phyloP scores from a whole-genome alignment of 2,329 filamentous ascomycete species.

The Verticillium albo-atrum region DNA sequence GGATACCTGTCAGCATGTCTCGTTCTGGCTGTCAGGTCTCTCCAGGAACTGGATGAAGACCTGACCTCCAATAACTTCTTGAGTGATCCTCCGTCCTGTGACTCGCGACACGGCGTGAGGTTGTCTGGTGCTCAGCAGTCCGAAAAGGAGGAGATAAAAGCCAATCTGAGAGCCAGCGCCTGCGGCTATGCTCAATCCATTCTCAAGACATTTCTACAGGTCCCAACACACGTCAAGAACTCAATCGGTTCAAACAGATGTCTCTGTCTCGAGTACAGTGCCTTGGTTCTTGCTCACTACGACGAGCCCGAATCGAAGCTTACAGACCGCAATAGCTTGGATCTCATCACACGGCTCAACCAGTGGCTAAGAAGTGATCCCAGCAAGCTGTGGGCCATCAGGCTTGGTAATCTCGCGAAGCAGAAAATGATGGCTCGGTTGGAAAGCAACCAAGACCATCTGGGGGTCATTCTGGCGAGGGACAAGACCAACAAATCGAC shows the following conservation, averaged over 20 bases:
- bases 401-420: neutral
- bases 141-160: neutral
- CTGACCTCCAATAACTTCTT: neutral
- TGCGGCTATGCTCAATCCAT: neutral
- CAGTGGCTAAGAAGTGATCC: neutral
- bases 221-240: neutral
- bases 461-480: neutral
- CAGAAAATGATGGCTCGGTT: neutral
- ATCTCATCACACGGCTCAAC: neutral
- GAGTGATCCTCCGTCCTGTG: neutral
- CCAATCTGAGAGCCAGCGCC: neutral
- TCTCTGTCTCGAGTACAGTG: neutral
- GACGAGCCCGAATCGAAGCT: neutral
- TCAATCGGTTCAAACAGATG: neutral
- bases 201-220: neutral
- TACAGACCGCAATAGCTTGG: neutral
- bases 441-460: neutral
- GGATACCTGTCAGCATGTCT: conserved; percentile 28
- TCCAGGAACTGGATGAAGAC: neutral
- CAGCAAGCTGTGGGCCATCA: neutral
- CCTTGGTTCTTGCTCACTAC: neutral
- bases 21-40: conserved; percentile 16
- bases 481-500: no score
- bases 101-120: neutral
- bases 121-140: neutral